These are phyloP conservation scores for Yarrowia sp. DNA, from an alignment of 805 yeast genomes.

Conservation along the genomic window DNA sequence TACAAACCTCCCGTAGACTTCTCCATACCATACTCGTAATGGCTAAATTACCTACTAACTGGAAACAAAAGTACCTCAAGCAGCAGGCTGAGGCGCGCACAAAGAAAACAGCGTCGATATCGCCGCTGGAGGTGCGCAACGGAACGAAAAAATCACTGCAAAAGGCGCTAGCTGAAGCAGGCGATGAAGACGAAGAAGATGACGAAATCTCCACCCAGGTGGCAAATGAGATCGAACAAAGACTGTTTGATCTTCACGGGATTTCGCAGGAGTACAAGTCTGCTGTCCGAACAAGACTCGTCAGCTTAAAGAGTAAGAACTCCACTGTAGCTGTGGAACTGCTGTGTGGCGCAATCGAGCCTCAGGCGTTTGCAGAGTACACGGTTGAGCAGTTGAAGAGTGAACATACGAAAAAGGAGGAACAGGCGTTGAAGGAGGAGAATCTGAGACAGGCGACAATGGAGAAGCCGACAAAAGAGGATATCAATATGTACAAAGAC, in stretches of 20 bases:
- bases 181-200: conserved; percentile 19
- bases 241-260: neutral
- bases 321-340: conserved; percentile 12
- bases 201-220: conserved; percentile 18
- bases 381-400: conserved; percentile 24
- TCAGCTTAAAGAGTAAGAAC: conserved; percentile 24
- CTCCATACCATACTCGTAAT: neutral
- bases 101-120: conserved; percentile 1
- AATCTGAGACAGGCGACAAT: conserved; percentile 25
- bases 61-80: conserved; percentile 38
- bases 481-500: conserved; percentile 51
- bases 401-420: conserved; percentile 11
- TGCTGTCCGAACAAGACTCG: conserved; percentile 29
- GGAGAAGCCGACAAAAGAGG: conserved; percentile 45
- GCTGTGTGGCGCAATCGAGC: conserved; percentile 27
- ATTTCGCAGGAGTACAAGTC: conserved; percentile 25
- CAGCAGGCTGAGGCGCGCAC: conserved; percentile 27
- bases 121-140: conserved; percentile 22
- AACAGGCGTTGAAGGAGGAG: conserved; percentile 21
- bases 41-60: conserved; percentile 38
- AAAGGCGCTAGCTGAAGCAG: conserved; percentile 19
- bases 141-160: conserved; percentile 2
- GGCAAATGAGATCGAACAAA: conserved; percentile 25
- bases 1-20: neutral
- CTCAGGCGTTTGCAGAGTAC: conserved; percentile 28